Percentiles rank a stretch among this genome's conserved stretches.
Evolutionary conservation across 306 rosid species (phyloP).

Genomic region (Medicago lupulina): DNA sequence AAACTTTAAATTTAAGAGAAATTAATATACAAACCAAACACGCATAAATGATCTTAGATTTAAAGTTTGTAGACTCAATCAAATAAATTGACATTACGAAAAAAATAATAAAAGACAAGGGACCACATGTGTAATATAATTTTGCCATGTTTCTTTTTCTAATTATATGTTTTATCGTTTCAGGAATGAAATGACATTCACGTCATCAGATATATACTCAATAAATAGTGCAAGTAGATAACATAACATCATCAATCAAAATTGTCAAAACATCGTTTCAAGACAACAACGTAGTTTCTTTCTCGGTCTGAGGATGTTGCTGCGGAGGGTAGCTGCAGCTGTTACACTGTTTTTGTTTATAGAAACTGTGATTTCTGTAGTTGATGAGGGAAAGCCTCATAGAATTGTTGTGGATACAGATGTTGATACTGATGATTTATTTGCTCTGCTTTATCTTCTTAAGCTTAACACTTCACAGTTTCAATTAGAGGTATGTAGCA

Average conservation of each 20-base stretch:
- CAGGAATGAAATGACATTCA: neutral
- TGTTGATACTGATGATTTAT: constrained; percentile 86
- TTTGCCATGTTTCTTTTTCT: too few species aligned
- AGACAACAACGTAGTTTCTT: neutral
- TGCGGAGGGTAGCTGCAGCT: constrained; percentile 33
- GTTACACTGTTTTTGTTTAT: constrained; percentile 2
- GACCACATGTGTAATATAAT: too few species aligned
- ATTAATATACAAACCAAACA: too few species aligned
- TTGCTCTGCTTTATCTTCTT: constrained; percentile 79
- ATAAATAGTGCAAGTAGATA: neutral
- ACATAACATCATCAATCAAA: neutral
- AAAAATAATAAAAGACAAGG: too few species aligned
- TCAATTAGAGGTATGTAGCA: constrained; percentile 59
- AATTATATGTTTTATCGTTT: too few species aligned
- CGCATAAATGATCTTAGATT: too few species aligned
- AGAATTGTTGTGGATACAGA: constrained; percentile 87
- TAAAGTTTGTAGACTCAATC: too few species aligned
- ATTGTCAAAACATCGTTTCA: neutral
- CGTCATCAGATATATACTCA: neutral
- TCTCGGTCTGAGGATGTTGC: constrained; percentile 11
- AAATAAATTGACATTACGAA: too few species aligned
- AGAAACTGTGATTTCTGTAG: neutral
- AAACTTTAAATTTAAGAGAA: too few species aligned
- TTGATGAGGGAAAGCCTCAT: constrained; percentile 47
- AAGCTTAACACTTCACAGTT: constrained; percentile 77